phyloP scores from a whole-genome alignment of 2,329 filamentous ascomycete species.

The Penicillium occitanis region DNA sequence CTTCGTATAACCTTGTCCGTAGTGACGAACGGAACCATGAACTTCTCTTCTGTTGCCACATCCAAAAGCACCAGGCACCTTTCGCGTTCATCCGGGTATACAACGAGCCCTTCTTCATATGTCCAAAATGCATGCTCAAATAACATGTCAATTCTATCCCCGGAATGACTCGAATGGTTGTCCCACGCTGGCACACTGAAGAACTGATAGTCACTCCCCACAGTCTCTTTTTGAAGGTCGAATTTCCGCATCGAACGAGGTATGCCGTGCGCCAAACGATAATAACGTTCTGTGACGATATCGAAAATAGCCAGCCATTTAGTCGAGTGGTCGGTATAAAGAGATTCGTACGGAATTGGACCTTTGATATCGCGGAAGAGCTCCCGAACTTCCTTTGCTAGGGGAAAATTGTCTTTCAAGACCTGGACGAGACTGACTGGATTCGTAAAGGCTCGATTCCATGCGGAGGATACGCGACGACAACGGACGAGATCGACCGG shows the following conservation, averaged over 20 bases:
- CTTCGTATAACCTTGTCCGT: constrained; percentile 54
- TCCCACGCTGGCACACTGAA: constrained; percentile 46
- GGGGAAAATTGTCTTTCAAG: constrained; percentile 54
- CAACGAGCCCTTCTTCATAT: constrained; percentile 57
- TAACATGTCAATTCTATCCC: constrained; percentile 33
- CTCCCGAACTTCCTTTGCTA: constrained; percentile 55
- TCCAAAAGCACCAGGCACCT: constrained; percentile 50
- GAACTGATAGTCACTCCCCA: constrained; percentile 39
- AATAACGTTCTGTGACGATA: constrained; percentile 55
- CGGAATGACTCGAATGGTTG: constrained; percentile 39
- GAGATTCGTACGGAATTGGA: background rate
- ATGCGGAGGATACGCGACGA: constrained; percentile 54
- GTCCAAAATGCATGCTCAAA: constrained; percentile 53
- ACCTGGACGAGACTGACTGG: constrained; percentile 49
- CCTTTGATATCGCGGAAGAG: constrained; percentile 20
- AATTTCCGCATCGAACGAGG: constrained; percentile 51
- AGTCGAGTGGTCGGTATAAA: constrained; percentile 11
- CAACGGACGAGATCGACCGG: constrained; percentile 53
- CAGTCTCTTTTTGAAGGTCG: constrained; percentile 37
- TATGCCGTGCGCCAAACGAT: constrained; percentile 51
- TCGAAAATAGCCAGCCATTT: constrained; percentile 45
- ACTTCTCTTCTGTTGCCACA: constrained; percentile 46
- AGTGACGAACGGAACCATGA: constrained; percentile 54
- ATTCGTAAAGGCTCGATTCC: constrained; percentile 53
- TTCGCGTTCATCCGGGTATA: constrained; percentile 49